Percentiles rank a stretch among this genome's conserved stretches.
phyloP scores from a whole-genome alignment of 805 yeast species.

The Myxozyma melibiosi region DNA sequence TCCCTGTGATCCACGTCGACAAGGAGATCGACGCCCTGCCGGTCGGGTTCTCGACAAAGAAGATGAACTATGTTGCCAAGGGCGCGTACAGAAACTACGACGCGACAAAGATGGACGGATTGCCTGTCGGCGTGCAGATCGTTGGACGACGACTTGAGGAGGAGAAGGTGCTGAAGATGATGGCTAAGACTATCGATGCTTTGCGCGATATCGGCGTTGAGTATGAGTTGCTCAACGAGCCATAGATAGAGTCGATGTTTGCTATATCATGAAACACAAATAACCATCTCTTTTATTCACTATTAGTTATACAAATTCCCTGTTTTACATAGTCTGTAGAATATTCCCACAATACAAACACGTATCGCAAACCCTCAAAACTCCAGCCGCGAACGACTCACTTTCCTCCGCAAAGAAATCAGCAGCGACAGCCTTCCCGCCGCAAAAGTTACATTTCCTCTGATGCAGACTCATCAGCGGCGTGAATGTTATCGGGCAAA shows the following conservation, averaged over 20 bases:
- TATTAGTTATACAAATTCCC: background rate
- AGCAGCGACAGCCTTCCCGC: background rate
- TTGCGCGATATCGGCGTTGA: slow-evolving; percentile 38
- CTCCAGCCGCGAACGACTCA: background rate
- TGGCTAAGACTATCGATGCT: slow-evolving; percentile 48
- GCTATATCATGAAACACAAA: background rate
- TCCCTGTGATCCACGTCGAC: slow-evolving; percentile 64
- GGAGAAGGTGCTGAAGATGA: slow-evolving; percentile 58
- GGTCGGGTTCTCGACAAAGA: slow-evolving; percentile 36
- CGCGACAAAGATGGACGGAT: slow-evolving; percentile 56
- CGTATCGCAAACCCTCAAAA: slow-evolving; percentile 4
- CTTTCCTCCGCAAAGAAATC: background rate
- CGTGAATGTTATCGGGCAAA: slow-evolving; percentile 25
- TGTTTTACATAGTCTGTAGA: slow-evolving; percentile 2
- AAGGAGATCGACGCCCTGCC: slow-evolving; percentile 41
- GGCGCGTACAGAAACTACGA: slow-evolving; percentile 52
- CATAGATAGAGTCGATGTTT: background rate
- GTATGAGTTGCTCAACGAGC: slow-evolving; percentile 37
- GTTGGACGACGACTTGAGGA: slow-evolving; percentile 63
- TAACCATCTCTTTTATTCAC: background rate
- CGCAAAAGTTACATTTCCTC: slow-evolving; percentile 24
- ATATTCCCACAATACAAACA: slow-evolving; percentile 28
- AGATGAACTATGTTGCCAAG: slow-evolving; percentile 48
- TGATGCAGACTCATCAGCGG: slow-evolving; percentile 28
- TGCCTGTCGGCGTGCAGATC: slow-evolving; percentile 67